Base-by-base conservation (phyloP, 2,329 filamentous ascomycete genomes). In the Aspergillus melleus region DNA sequence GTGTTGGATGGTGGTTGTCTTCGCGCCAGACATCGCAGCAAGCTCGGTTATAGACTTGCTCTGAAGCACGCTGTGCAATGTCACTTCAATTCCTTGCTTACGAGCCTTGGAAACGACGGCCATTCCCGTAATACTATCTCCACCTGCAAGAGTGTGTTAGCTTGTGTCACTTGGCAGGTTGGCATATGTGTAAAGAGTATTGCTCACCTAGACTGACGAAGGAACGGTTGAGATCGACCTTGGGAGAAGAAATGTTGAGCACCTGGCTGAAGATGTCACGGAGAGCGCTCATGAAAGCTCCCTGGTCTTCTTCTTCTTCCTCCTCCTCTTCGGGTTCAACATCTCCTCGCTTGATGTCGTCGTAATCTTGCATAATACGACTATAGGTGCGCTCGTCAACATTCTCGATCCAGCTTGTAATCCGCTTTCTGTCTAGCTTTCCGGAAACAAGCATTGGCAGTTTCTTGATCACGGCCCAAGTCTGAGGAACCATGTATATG, bases 401-500 rank as follows among this genome's bases (percentile, higher is more conserved):
- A 46, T 65, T 68, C 22, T 79, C 76, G 3, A 84, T 60, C 82
- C 82, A 84, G 1, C 66, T 65, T 2, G 72, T 72, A 16, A 80
- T 72, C 55, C 67, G 69, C 62, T 71, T 74, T 11, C 75, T 75
- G 63, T 81, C 77, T 4, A 78, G 61, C 49, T 77, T 70, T 8
- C 70, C 73, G 12, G 68, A 72, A 0, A 74, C 70, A n/a, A 76
- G 68, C 69, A 73, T 70, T 1, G 79, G 78, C 11, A 83, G 60
- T n/a, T 72, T 61, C 61, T 73, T 65, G 36, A 80, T 69, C 3
- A 76, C 75, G 62, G 72, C 67, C 75, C 76, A 74, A 53, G 61
- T 67, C 61, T 75, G 77, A 0, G 80, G 80, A 8, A 80, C 69
- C 75, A 81, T 77, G 63, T 80, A 80, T 5, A 78, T 74, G 8